phyloP scores from a whole-genome alignment of 2,329 filamentous ascomycete genomes.

The Apiospora arundinis region DNA sequence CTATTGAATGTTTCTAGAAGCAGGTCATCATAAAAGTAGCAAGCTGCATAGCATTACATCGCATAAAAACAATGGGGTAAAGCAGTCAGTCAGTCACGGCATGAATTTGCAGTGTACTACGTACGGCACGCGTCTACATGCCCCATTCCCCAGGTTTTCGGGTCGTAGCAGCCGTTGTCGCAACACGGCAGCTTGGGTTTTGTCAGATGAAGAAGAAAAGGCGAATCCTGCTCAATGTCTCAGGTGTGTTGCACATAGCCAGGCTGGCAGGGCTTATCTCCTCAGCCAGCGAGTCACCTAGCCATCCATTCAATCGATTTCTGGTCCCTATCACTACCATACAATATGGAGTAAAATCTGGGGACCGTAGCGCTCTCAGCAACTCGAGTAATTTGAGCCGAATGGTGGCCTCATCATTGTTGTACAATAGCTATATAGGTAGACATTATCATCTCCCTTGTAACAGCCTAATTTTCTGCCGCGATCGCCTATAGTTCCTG shows the following conservation, averaged over 20 bases:
- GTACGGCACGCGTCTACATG: not conserved
- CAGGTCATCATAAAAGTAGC: too few relatives aligned
- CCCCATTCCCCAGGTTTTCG: slow-evolving; percentile 5
- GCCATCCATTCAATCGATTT: too few relatives aligned
- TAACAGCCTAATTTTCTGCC: not conserved
- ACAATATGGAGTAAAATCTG: too few relatives aligned
- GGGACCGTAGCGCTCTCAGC: too few relatives aligned
- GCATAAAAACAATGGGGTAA: too few relatives aligned
- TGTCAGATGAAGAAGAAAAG: not conserved
- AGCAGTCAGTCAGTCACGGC: not conserved
- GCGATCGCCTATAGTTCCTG: not conserved
- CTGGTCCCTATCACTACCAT: too few relatives aligned
- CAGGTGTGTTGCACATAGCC: not conserved
- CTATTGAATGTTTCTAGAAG: too few relatives aligned
- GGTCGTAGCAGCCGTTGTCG: not conserved
- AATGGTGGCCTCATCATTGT: not conserved
- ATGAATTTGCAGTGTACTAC: not conserved
- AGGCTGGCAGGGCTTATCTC: not conserved
- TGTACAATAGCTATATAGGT: not conserved
- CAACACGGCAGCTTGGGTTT: not conserved
- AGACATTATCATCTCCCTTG: not conserved
- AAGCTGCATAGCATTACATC: too few relatives aligned
- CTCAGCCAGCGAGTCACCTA: too few relatives aligned
- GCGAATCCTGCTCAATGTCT: not conserved
- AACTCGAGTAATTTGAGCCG: not conserved